Evolutionary conservation across 805 yeast genomes (phyloP).

Genomic region (Nakazawaea molendinolei): DNA sequence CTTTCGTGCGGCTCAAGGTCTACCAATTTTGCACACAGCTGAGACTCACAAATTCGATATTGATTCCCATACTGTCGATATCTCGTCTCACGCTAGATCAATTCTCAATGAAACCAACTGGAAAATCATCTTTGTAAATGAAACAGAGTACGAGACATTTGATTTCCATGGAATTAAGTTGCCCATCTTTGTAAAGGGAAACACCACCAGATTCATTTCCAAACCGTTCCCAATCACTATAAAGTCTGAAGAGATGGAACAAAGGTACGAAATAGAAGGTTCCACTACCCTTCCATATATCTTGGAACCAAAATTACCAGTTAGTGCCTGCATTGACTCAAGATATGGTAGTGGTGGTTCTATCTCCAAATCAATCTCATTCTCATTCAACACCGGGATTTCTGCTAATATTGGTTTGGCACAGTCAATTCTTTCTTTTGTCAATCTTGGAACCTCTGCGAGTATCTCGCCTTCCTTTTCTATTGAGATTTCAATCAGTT

Average conservation of each 20-base stretch:
- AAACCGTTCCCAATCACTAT: neutral
- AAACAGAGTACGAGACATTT: too few species aligned
- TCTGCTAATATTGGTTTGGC: slow-evolving; percentile 1
- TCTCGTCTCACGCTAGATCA: too few species aligned
- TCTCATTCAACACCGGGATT: slow-evolving; percentile 4
- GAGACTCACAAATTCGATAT: too few species aligned
- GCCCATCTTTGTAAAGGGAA: too few species aligned
- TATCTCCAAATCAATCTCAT: slow-evolving; percentile 2
- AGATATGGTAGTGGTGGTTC: slow-evolving; percentile 9
- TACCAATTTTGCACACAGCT: too few species aligned
- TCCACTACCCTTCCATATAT: neutral
- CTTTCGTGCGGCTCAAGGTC: too few species aligned
- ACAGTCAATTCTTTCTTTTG: slow-evolving; percentile 1
- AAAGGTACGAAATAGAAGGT: slow-evolving; percentile 7
- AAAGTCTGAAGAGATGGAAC: neutral
- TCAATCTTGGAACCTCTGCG: neutral
- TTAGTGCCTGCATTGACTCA: slow-evolving; percentile 8
- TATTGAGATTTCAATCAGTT: slow-evolving; percentile 2
- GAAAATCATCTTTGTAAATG: too few species aligned
- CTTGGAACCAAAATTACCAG: slow-evolving; percentile 4
- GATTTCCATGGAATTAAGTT: too few species aligned
- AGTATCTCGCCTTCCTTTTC: slow-evolving; percentile 1
- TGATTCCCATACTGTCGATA: too few species aligned
- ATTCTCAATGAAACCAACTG: too few species aligned
- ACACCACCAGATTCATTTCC: too few species aligned